These are phyloP conservation scores for Pichia sporocuriosa DNA, from an alignment of 805 yeast species.

Conservation along the genomic window DNA sequence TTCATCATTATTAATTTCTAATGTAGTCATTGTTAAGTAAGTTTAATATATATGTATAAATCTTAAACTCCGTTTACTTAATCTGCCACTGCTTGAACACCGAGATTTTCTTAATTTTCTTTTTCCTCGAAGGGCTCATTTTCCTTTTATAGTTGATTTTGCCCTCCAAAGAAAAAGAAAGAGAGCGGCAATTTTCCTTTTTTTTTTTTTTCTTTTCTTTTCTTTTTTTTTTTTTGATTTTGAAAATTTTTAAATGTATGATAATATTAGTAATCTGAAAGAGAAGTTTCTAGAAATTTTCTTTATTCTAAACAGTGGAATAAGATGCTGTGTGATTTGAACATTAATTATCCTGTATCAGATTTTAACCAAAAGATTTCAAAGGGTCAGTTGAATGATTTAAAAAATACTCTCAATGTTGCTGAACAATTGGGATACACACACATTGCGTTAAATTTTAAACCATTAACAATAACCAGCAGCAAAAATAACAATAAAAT, in stretches of 20 bases:
- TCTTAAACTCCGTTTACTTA: too few relatives aligned
- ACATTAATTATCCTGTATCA: constrained; percentile 64
- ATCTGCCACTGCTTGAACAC: not conserved
- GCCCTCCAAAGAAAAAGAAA: not conserved
- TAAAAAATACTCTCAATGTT: constrained; percentile 47
- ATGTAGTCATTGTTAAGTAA: not conserved
- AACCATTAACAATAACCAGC: constrained; percentile 12
- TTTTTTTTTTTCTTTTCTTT: too few relatives aligned
- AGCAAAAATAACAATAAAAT: constrained; percentile 46
- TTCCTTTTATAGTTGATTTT: too few relatives aligned
- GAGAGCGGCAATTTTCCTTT: too few relatives aligned
- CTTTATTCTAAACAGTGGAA: too few relatives aligned
- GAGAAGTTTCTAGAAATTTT: too few relatives aligned
- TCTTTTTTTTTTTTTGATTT: too few relatives aligned
- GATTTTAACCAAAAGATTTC: constrained; percentile 40
- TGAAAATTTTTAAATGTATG: too few relatives aligned
- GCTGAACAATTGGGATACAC: constrained; percentile 62
- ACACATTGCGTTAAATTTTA: constrained; percentile 67
- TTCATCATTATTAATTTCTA: constrained; percentile 18
- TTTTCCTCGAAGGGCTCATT: too few relatives aligned
- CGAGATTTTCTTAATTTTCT: too few relatives aligned
- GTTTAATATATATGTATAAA: too few relatives aligned
- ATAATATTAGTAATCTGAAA: too few relatives aligned
- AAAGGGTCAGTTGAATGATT: constrained; percentile 33
- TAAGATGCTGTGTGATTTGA: constrained; percentile 56